Evolutionary conservation across 2,329 filamentous ascomycete species (phyloP), one percentile per base, ranked within the genome.

Genomic region (Monosporascus sp.): DNA sequence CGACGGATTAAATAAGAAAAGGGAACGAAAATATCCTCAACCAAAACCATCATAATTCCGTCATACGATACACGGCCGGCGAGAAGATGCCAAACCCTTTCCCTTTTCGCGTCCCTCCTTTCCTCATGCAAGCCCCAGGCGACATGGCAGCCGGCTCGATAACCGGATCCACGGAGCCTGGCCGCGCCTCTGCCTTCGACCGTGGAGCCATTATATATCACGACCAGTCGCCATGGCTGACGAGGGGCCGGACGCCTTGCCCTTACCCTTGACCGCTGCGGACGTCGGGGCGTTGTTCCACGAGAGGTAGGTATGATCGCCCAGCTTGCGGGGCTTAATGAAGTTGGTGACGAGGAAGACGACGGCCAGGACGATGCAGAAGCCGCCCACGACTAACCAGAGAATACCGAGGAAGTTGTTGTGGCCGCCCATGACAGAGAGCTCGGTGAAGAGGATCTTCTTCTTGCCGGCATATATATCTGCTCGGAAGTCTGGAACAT

Each of bases 361-460:
- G 25, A 84, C 83, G 49, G 94, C 94, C 8, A 99, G 82, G 27
- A 97, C 69, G 62, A 99, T 87, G 74, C 94, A 99, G 54, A 97
- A 80, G 48, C 93, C 94, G 53, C 92, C 93, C 11, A 99, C 90
- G 17, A 96, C 90, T 27, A 97, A 80, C 72, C 97, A 99, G 38
- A 92, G 91, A 62, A 99, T 99, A 47, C 94, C 94, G 50, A 97
- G 82, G 79, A 97, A 97, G 25, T 90, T 88, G 70, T 99, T 99
- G 66, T 88, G 89, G 62, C 94, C 94, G 54, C 94, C 94, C 80
- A 99, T 92, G 56, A 96, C 88, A 17, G 90, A 96, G 24, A 89
- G 81, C 0, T 92, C 97, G 44, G 90, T 92, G 64, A 97, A 86
- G 51, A 97, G 78, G 56, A 97, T 87, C 37, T 89, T 89, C 74